These are phyloP conservation scores for Claviceps spartinae DNA, from an alignment of 2,329 filamentous ascomycete species.

Conservation along the genomic window DNA sequence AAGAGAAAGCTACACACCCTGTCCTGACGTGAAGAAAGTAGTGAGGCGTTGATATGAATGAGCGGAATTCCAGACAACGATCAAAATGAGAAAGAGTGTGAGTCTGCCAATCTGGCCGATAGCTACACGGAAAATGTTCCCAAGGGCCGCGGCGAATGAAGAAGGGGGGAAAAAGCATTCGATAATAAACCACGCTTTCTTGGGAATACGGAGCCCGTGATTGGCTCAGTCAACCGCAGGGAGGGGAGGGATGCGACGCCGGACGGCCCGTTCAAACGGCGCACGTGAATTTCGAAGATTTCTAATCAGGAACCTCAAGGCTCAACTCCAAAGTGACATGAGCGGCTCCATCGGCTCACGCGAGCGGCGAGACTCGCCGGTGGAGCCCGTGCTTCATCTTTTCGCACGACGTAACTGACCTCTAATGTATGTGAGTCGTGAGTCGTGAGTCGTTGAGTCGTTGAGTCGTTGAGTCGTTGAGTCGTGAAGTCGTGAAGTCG, in stretches of 20 bases:
- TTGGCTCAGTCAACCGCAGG: neutral
- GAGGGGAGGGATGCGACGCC: neutral
- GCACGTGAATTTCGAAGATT: neutral
- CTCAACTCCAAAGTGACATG: neutral
- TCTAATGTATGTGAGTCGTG: too few species aligned
- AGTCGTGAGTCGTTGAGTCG: too few species aligned
- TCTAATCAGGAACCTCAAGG: too few species aligned
- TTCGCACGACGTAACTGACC: neutral
- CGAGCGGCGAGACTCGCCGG: neutral
- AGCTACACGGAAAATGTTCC: neutral
- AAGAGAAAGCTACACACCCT: neutral
- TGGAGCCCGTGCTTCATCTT: neutral
- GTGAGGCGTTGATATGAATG: neutral
- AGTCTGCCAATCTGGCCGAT: too few species aligned
- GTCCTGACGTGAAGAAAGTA: neutral
- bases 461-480: too few species aligned
- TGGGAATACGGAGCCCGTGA: neutral
- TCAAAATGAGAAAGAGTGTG: neutral
- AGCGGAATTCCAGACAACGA: neutral
- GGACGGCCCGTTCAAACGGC: neutral
- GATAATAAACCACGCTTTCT: neutral
- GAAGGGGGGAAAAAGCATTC: slow-evolving; percentile 5
- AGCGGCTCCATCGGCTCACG: slow-evolving; percentile 1
- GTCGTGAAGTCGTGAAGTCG: too few species aligned
- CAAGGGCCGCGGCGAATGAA: neutral